A percentile compares a stretch with the other conserved stretches of the same genome.
Evolutionary conservation across 2,329 filamentous ascomycete species (phyloP).

Genomic region (Colletotrichum sp.): DNA sequence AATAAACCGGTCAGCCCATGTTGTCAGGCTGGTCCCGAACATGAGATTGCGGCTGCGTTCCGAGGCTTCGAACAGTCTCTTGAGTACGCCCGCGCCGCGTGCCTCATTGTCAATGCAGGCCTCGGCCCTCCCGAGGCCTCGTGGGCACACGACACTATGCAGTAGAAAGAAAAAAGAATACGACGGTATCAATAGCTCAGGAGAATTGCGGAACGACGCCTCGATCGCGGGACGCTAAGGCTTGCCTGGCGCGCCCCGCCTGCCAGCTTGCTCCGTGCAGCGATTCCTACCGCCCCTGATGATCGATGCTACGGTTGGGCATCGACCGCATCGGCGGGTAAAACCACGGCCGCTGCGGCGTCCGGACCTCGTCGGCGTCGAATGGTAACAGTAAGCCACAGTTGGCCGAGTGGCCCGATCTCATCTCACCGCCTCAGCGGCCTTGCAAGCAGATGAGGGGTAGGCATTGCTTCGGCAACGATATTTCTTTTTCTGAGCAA

Average conservation of each 20-base stretch:
- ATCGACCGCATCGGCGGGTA: constrained; percentile 17
- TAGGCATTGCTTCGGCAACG: background rate
- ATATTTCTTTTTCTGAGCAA: background rate
- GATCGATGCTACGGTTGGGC: constrained; percentile 19
- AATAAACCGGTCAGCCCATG: background rate
- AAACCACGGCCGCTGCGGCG: background rate
- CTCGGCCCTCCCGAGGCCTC: background rate
- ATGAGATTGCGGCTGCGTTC: constrained; percentile 4
- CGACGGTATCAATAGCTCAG: background rate
- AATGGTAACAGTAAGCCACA: background rate
- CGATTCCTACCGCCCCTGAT: constrained; percentile 14
- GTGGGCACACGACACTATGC: background rate
- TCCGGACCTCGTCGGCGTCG: background rate
- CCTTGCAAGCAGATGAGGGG: background rate
- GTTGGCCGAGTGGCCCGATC: background rate
- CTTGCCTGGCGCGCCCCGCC: constrained; percentile 7
- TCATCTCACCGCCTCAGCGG: background rate
- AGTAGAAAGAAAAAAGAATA: background rate
- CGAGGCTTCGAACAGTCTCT: background rate
- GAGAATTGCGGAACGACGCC: constrained; percentile 1
- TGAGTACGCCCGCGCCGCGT: constrained; percentile 1
- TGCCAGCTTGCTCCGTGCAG: constrained; percentile 14
- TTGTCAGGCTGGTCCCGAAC: background rate
- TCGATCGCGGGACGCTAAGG: constrained; percentile 16
- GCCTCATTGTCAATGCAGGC: background rate